Evolutionary conservation across 169 alveolate genomes (phyloP), one percentile per base, ranked within the genome.

Genomic region (Plasmodium yoelii): DNA sequence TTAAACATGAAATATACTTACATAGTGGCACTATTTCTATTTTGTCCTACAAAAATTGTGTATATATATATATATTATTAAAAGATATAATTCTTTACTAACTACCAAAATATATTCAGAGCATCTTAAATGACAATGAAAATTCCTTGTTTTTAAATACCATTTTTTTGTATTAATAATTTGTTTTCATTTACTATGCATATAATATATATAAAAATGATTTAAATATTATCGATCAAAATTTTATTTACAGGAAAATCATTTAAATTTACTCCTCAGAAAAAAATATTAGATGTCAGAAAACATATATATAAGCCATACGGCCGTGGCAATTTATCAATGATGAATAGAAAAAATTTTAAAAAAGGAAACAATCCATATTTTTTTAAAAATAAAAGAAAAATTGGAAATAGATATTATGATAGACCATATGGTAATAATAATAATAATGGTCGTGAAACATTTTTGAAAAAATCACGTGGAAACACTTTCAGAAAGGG

Each of bases 201-300:
- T 46, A 34, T 59, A 19, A 19, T 22, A 7, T 42, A 51, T 53
- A 18, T 24, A n/a, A 18, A 5, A 15, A 13, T 51, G 44, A 26
- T 18, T 71, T 28, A 10, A 28, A 60, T 9, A 44, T 77, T 34
- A 34, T 3, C 53, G 15, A 63, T 34, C 44, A 39, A 65, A 64
- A 77, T 77, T 77, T 77, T 77, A 57, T 77, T 77, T 77, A 77
- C 60, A 77, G 89, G 89, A 18, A 77, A 64, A 77, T 13, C 28
- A 61, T 63, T 64, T 65, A 77, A 77, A 57, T 77, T 10, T 64
- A 10, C 89, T 26, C 68, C 89, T 26, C 68, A 77, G 34, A 77
- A 77, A 46, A 77, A 77, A 77, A 77, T 47, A 64, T 19, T 77
- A 26, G 89, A 77, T 55, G 89, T 77, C 12, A 44, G 89, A n/a